Percentiles rank a stretch among this genome's conserved stretches.
Conservation (phyloP, 2,329 filamentous ascomycete genomes). For the Curvularia eragrostidis region DNA sequence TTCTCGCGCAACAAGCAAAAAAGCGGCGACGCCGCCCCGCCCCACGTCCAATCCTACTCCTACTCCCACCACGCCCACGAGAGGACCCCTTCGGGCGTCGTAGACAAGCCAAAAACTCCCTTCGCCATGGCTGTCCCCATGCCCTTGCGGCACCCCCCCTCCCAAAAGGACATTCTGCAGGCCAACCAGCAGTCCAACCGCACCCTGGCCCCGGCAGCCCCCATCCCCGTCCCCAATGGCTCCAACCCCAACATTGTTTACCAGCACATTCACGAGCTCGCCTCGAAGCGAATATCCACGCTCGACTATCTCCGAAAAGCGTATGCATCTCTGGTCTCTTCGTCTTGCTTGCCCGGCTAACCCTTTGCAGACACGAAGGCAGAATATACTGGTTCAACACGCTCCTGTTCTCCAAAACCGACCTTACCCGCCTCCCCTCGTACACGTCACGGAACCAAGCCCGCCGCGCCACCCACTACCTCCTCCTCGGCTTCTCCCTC, state of each 20-base stretch:
- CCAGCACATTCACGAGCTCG: slow-evolving; percentile 79
- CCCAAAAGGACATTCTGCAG: slow-evolving; percentile 39
- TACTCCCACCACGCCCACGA: slow-evolving; percentile 28
- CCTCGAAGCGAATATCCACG: slow-evolving; percentile 91
- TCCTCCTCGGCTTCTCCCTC: slow-evolving; percentile 89
- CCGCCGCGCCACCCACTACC: slow-evolving; percentile 89
- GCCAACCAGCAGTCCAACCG: slow-evolving; percentile 30
- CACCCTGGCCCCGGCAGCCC: slow-evolving; percentile 37
- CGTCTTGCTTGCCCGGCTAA: slow-evolving; percentile 12
- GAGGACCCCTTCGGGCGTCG: slow-evolving; percentile 42
- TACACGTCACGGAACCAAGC: slow-evolving; percentile 84
- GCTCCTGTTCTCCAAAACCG: slow-evolving; percentile 83
- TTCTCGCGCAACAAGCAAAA: slow-evolving; percentile 48
- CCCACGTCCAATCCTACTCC: too few relatives aligned
- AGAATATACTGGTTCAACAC: slow-evolving; percentile 99
- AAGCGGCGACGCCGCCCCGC: slow-evolving; percentile 36
- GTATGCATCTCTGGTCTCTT: slow-evolving; percentile 59
- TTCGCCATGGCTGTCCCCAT: slow-evolving; percentile 41
- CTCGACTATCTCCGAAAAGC: slow-evolving; percentile 91
- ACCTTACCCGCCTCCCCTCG: slow-evolving; percentile 82
- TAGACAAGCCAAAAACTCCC: slow-evolving; percentile 46
- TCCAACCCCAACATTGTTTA: slow-evolving; percentile 63
- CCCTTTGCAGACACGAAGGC: slow-evolving; percentile 77
- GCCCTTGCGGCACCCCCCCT: slow-evolving; percentile 35
- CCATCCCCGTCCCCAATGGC: slow-evolving; percentile 44